A percentile compares a stretch with the other conserved stretches of the same genome.
Conservation (phyloP, 179 eudicot genomes). For the Nepenthes alata region DNA sequence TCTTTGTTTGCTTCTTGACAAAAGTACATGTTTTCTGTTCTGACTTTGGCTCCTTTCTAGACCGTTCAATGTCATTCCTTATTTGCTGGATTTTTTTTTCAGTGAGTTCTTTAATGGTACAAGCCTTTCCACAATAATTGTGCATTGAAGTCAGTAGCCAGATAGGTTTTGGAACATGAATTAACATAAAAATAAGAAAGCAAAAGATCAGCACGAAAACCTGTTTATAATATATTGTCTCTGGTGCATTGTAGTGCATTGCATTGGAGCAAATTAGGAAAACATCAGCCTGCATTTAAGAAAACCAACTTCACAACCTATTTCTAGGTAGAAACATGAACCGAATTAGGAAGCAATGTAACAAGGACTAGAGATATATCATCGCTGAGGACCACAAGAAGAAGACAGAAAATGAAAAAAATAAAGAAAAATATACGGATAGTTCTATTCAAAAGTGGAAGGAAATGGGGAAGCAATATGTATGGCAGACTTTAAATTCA, state of each 20-base stretch:
- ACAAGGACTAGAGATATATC: not conserved
- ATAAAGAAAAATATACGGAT: not conserved
- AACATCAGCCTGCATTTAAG: constrained; percentile 55
- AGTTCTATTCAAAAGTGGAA: no score
- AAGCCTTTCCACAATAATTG: constrained; percentile 40
- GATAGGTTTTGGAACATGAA: not conserved
- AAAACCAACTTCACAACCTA: not conserved
- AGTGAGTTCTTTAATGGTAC: constrained; percentile 75
- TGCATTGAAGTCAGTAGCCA: constrained; percentile 4
- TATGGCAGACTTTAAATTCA: no score
- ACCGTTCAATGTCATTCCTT: constrained; percentile 30
- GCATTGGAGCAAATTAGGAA: constrained; percentile 80
- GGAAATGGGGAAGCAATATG: no score
- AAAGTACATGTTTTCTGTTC: constrained; percentile 17
- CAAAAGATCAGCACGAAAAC: constrained; percentile 18
- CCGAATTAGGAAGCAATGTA: not conserved
- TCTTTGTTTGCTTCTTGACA: constrained; percentile 44
- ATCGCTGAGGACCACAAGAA: not conserved
- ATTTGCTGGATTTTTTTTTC: constrained; percentile 56
- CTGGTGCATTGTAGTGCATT: constrained; percentile 87
- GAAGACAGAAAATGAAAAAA: not conserved
- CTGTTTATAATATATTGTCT: constrained; percentile 76
- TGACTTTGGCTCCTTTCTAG: constrained; percentile 37
- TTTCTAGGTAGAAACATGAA: not conserved
- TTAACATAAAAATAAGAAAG: not conserved